These are phyloP conservation scores for Solanum chiquidenum DNA, from an alignment of 257 asterid genomes.

Conservation along the genomic window DNA sequence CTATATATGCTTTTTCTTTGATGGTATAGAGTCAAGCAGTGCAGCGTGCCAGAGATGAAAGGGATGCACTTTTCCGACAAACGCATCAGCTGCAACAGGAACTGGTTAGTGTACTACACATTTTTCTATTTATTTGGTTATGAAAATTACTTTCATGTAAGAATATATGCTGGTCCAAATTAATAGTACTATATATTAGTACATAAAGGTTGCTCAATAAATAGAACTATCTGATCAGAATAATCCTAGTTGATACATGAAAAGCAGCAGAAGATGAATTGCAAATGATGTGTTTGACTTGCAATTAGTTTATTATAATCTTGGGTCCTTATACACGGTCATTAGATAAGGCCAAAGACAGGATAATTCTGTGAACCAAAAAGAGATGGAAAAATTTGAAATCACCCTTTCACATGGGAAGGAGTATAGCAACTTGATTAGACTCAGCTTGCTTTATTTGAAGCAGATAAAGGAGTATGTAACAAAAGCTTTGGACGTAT, in stretches of 20 bases:
- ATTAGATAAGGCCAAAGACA: neutral
- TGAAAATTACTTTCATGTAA: neutral
- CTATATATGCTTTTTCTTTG: neutral
- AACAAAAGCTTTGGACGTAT: neutral
- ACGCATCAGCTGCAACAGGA: conserved; percentile 38
- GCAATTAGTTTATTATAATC: neutral
- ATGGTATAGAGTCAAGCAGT: conserved; percentile 17
- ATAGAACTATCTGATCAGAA: neutral
- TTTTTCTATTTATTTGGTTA: neutral
- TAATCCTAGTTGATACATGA: neutral
- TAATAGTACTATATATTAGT: neutral
- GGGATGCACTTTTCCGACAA: conserved; percentile 27
- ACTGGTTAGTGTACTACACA: conserved; percentile 21
- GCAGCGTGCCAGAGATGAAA: conserved; percentile 36
- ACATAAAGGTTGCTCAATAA: neutral
- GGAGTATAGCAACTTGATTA: neutral
- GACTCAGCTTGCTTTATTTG: neutral
- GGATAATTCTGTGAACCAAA: neutral
- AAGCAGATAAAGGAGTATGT: neutral
- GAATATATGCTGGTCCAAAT: neutral
- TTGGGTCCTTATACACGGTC: neutral
- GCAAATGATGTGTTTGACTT: neutral
- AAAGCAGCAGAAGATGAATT: neutral
- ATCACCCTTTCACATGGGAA: neutral
- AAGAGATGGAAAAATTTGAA: neutral